These are phyloP conservation scores for Chlamydomonas sp. DNA, from an alignment of 139 green algal genomes.

Conservation along the genomic window DNA sequence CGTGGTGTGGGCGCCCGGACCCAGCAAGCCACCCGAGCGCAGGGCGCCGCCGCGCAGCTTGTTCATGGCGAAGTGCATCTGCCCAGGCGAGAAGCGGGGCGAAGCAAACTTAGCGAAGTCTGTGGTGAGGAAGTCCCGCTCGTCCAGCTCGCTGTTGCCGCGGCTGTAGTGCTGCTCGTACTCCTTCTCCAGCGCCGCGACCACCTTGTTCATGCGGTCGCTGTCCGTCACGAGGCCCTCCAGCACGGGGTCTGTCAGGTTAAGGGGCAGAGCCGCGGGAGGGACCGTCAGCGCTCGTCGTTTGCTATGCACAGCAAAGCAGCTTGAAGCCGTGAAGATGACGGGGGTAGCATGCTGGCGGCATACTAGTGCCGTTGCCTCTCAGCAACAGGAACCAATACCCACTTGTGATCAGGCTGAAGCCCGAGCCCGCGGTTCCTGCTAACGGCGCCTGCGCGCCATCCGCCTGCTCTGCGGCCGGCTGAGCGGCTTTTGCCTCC, in stretches of 20 bases:
- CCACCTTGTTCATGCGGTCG: neutral
- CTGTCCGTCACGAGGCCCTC: conserved; percentile 37
- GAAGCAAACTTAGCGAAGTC: conserved; percentile 51
- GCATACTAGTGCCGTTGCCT: too few relatives aligned
- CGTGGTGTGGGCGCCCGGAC: conserved; percentile 16
- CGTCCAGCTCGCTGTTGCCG: conserved; percentile 51
- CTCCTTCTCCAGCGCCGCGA: conserved; percentile 36
- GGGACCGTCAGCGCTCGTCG: too few relatives aligned
- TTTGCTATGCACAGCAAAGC: too few relatives aligned
- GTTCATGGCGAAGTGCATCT: neutral
- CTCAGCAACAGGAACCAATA: neutral
- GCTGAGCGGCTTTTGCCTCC: neutral
- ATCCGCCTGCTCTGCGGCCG: too few relatives aligned
- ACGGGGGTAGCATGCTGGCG: too few relatives aligned
- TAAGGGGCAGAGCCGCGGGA: too few relatives aligned
- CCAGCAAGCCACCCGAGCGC: conserved; percentile 7
- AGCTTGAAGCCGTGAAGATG: too few relatives aligned
- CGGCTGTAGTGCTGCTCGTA: conserved; percentile 1
- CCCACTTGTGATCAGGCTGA: conserved; percentile 8
- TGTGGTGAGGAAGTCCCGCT: conserved; percentile 54
- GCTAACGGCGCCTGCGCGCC: too few relatives aligned
- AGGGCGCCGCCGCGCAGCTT: neutral
- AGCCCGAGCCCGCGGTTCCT: neutral
- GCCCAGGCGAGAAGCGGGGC: neutral
- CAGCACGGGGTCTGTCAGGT: conserved; percentile 3